Conservation (phyloP, 2,329 filamentous ascomycete species). For the Chrysosporium keratinophilum region DNA sequence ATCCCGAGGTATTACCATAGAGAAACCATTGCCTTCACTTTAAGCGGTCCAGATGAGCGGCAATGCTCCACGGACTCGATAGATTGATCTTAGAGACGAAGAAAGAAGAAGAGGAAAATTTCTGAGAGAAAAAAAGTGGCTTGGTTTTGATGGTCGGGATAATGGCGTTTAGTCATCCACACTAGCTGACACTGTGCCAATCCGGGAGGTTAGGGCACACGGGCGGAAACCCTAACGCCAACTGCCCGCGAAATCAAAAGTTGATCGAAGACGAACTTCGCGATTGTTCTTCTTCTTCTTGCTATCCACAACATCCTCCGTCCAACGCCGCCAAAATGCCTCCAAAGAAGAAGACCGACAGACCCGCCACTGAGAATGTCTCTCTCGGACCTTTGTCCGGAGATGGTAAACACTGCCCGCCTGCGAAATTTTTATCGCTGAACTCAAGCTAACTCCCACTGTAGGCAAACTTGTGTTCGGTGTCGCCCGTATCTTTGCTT, state of each 20-base stretch:
- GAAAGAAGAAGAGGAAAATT: background rate
- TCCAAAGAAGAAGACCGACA: conserved; percentile 79
- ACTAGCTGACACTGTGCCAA: background rate
- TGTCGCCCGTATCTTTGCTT: conserved; percentile 96
- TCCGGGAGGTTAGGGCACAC: conserved; percentile 14
- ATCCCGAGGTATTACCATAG: background rate
- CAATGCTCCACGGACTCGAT: background rate
- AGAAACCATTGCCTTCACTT: background rate
- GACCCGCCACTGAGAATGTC: conserved; percentile 87
- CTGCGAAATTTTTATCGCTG: background rate
- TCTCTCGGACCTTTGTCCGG: conserved; percentile 92
- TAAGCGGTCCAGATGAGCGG: background rate
- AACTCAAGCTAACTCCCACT: conserved; percentile 16
- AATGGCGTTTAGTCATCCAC: background rate
- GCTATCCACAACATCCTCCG: conserved; percentile 34
- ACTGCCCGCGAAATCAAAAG: conserved; percentile 4
- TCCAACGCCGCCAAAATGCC: conserved; percentile 59
- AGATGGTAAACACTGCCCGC: conserved; percentile 56
- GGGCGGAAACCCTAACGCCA: conserved; percentile 9
- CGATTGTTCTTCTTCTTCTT: conserved; percentile 27
- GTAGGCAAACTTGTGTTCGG: conserved; percentile 93
- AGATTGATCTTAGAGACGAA: background rate
- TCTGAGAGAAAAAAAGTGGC: background rate
- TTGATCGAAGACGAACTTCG: background rate
- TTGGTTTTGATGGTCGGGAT: background rate